phyloP scores from a whole-genome alignment of 805 yeast species.

The Kodamaea nitidulidarum region DNA sequence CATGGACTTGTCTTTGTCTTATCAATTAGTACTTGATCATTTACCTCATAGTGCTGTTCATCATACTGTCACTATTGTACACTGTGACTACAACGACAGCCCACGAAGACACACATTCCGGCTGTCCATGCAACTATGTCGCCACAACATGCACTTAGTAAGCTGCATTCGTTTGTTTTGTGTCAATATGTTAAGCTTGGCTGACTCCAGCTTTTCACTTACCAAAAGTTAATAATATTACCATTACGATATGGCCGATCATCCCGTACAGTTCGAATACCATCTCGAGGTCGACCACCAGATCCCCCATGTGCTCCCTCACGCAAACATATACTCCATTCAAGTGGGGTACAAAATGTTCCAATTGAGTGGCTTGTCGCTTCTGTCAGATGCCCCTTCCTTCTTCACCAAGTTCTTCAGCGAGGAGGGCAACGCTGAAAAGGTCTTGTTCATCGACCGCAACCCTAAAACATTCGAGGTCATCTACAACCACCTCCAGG shows the following conservation, averaged over 20 bases:
- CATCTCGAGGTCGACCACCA: conserved; percentile 33
- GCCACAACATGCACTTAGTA: no score
- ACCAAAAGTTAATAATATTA: no score
- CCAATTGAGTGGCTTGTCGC: conserved; percentile 74
- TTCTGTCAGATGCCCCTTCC: conserved; percentile 84
- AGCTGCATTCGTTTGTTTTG: no score
- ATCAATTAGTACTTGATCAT: no score
- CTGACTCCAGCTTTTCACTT: no score
- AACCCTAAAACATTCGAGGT: conserved; percentile 64
- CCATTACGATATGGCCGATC: conserved; percentile 6
- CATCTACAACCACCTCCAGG: conserved; percentile 73
- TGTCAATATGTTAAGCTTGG: no score
- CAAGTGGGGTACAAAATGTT: conserved; percentile 66
- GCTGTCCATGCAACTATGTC: no score
- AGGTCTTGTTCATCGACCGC: conserved; percentile 64
- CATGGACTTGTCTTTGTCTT: no score
- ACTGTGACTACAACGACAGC: no score
- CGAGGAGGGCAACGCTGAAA: conserved; percentile 33
- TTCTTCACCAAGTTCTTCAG: conserved; percentile 74
- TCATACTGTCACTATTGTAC: no score
- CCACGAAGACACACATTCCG: no score
- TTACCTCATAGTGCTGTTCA: no score
- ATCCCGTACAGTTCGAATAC: conserved; percentile 5
- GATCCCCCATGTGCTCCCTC: conserved; percentile 58
- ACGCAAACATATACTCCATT: conserved; percentile 62